Base-by-base conservation (phyloP, 1,284 basidiomycete species). In the Anthracocystis walkeri region DNA sequence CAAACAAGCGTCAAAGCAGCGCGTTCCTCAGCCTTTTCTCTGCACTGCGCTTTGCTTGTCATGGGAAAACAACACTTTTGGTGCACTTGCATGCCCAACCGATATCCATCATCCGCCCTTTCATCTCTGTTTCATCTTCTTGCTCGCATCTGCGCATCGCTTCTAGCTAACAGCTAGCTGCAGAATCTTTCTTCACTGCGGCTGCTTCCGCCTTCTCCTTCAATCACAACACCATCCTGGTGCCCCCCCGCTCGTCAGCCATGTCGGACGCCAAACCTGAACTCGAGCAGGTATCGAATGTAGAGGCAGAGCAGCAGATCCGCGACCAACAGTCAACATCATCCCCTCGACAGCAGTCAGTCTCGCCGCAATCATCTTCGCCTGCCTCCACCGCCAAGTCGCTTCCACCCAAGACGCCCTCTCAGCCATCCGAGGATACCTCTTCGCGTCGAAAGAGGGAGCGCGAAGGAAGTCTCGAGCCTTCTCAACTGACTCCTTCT, bases 401-500 rank as follows among this genome's bases (percentile, higher is more conserved):
- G 18, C 57, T 65, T 6, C 57, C 58, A 14, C 45, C 58, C 49
- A 61, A 71, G 20, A 20, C 57, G 14, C 31, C 61, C 7, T 10
- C 56, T n/a, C 58, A 66, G 6, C n/a, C 58, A 33, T 40, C 56
- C 31, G 74, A 65, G 45, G 76, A 80, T 10, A 56, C 68, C 33
- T 42, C 58, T 25, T 54, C 71, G 29, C 62, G 77, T 41, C 66
- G 79, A 10, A 81, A 81, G 35, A 50, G 79, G 16, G 79, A 81
- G 31, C 67, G 79, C 25, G 79, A 81, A 44, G 78, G 76, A 8
- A 81, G 79, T 31, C 58, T 81, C 18, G 79, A 81, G 35, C 79
- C 79, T 4, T 44, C 72, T 7, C 75, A 68, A 20, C 51, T 56
- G 20, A 67, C 65, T 3, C 65, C 69, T 14, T 61, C 66, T 14